These are phyloP conservation scores for Nicotiana attenuata DNA, from an alignment of 257 asterid species.

Conservation along the genomic window DNA sequence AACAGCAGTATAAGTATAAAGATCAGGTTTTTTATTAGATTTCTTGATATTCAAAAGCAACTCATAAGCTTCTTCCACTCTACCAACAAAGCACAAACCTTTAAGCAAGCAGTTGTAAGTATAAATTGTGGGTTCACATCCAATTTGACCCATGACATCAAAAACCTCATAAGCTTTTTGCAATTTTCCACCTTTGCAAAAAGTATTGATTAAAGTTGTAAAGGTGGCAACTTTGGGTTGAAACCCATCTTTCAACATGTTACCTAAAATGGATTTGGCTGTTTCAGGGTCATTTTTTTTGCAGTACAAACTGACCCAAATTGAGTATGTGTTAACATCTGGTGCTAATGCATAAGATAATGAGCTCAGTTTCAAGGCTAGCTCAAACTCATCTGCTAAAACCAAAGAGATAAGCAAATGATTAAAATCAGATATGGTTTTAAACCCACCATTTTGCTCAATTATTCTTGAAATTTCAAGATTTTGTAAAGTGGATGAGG, in stretches of 20 bases:
- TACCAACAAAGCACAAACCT: conserved; percentile 78
- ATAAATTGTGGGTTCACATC: conserved; percentile 65
- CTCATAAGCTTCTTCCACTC: conserved; percentile 64
- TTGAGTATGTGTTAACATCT: conserved; percentile 38
- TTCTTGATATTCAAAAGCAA: conserved; percentile 39
- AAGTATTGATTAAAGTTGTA: conserved; percentile 49
- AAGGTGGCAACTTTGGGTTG: conserved; percentile 52
- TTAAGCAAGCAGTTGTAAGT: conserved; percentile 71
- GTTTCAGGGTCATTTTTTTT: conserved; percentile 33
- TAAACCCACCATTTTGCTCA: conserved; percentile 26
- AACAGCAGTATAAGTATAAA: conserved; percentile 62
- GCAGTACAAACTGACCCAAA: conserved; percentile 45
- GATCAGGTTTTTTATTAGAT: conserved; percentile 44
- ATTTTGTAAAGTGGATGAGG: conserved; percentile 22
- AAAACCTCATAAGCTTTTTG: conserved; percentile 51
- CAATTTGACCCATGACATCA: conserved; percentile 44
- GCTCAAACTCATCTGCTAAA: conserved; percentile 42
- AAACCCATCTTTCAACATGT: conserved; percentile 44
- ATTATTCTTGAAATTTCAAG: conserved; percentile 7
- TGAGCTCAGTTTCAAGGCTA: conserved; percentile 36
- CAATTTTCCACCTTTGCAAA: conserved; percentile 52
- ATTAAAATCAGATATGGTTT: conserved; percentile 33
- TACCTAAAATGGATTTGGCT: conserved; percentile 34
- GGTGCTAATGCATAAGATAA: conserved; percentile 31
- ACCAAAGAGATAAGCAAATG: conserved; percentile 32